Evolutionary conservation across 1,284 basidiomycete genomes (phyloP).

Genomic region (Marasmius oreades): DNA sequence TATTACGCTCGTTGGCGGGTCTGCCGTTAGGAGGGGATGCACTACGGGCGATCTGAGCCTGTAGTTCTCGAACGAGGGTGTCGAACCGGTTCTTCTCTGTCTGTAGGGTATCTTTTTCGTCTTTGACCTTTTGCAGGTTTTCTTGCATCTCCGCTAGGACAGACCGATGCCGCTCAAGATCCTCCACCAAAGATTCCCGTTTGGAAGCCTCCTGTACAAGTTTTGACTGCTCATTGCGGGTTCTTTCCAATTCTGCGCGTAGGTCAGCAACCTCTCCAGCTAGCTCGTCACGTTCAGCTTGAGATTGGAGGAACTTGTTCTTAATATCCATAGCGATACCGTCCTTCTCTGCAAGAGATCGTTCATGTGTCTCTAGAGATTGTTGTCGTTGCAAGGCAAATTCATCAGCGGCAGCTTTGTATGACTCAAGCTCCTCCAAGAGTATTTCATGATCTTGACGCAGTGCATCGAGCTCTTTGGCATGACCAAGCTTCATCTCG

Average conservation of each 20-base stretch:
- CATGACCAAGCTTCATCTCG: conserved; percentile 31
- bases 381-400: conserved; percentile 48
- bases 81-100: conserved; percentile 73
- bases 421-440: conserved; percentile 56
- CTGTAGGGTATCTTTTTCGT: conserved; percentile 75
- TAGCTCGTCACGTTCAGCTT: conserved; percentile 51
- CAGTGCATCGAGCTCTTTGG: conserved; percentile 40
- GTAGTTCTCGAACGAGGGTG: conserved; percentile 64
- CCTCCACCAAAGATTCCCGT: conserved; percentile 64
- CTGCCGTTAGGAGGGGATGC: conserved; percentile 49
- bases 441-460: conserved; percentile 53
- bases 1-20: conserved; percentile 48
- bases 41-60: conserved; percentile 65
- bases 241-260: conserved; percentile 56
- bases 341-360: conserved; percentile 48
- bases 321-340: conserved; percentile 44
- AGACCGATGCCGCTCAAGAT: conserved; percentile 75
- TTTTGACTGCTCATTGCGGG: conserved; percentile 53
- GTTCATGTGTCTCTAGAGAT: conserved; percentile 46
- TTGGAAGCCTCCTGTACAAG: conserved; percentile 72
- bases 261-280: conserved; percentile 52
- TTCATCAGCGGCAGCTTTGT: conserved; percentile 60
- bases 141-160: conserved; percentile 73
- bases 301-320: conserved; percentile 41
- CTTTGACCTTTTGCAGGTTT: conserved; percentile 69